A percentile compares a stretch with the other conserved stretches of the same genome.
Conservation (phyloP, 2,329 filamentous ascomycete genomes). For the Fusarium nisikadoi region DNA sequence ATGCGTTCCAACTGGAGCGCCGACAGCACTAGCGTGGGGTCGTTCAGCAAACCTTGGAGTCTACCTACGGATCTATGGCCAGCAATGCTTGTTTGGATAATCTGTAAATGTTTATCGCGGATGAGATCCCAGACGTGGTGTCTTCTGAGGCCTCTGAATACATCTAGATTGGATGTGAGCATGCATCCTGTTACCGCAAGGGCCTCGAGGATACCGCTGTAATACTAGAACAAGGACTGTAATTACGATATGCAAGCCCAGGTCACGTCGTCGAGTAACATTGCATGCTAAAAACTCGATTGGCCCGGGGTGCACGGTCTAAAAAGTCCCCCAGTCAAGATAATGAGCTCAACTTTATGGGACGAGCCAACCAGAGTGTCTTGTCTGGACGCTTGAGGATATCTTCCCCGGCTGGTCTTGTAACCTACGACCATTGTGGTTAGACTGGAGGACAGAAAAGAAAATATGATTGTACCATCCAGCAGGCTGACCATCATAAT, state of each 20-base stretch:
- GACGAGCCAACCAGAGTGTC: conserved; percentile 20
- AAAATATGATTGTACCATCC: conserved; percentile 9
- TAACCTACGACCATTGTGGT: conserved; percentile 6
- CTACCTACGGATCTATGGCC: not conserved
- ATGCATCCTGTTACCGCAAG: conserved; percentile 2
- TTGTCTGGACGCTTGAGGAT: conserved; percentile 24
- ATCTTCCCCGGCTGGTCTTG: conserved; percentile 21
- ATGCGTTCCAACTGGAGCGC: conserved; percentile 27
- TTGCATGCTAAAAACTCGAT: conserved; percentile 18
- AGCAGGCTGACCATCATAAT: conserved; percentile 1
- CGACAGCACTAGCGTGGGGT: conserved; percentile 22
- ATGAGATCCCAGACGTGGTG: not conserved
- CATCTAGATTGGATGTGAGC: conserved; percentile 18
- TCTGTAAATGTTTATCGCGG: not conserved
- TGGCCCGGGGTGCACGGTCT: conserved; percentile 13
- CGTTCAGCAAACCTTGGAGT: not conserved
- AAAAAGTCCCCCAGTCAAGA: conserved; percentile 8
- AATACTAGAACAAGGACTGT: conserved; percentile 22
- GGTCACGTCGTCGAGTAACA: conserved; percentile 34
- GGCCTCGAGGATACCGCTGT: conserved; percentile 1
- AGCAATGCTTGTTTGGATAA: not conserved
- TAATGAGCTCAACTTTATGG: not conserved
- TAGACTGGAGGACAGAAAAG: not conserved
- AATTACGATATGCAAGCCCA: conserved; percentile 46
- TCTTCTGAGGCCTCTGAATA: conserved; percentile 1